Base-by-base conservation (phyloP, 2,329 filamentous ascomycete genomes). In the Nothophaeocryptopus gaeumannii region DNA sequence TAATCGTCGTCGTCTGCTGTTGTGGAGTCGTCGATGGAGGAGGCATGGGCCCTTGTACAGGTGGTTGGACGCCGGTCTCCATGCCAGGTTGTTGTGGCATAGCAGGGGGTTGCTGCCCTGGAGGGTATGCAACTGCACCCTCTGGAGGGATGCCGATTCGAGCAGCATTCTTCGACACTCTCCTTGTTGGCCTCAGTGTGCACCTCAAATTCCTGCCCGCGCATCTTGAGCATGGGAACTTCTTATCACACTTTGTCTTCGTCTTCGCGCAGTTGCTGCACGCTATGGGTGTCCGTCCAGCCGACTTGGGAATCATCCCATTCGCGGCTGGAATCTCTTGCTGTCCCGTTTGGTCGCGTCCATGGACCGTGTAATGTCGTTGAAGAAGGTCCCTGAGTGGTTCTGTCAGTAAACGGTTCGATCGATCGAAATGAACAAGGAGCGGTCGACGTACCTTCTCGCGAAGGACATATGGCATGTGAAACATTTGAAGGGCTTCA, bases 401-500 rank as follows among this genome's bases (percentile, higher is more conserved):
- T 16, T 10, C 8, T 5, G 8, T 10, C 9, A 13, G 33, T 31
- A 20, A 5, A 26, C n/a, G 32, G 30, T 20, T 41, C 30, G 44
- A 54, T 48, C 42, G 50, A 47, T 48, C 29, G 53, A 42, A 36
- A 39, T 14, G 39, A 35, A 32, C 30, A 15, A 41, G 15, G 13
- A 37, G 5, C 9, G 12, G 42, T n/a, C 20, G 13, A 69, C 73
- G 49, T 62, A 78, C 75, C 75, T 70, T 56, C 75, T 67, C 55
- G 75, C 75, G 59, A 78, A 78, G 50, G 74, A 77, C 75, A 78
- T 78, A 53, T 78, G 75, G 59, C 75, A 78, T 32, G 73, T 77
- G 52, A 75, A 76, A 63, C 75, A 78, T 66, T 77, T 78, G 70
- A 76, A 78, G 2, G 75, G 75, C 64, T 78, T 78, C n/a, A 78